phyloP scores from a whole-genome alignment of 257 asterid species.

The Lycium ferocissimum region DNA sequence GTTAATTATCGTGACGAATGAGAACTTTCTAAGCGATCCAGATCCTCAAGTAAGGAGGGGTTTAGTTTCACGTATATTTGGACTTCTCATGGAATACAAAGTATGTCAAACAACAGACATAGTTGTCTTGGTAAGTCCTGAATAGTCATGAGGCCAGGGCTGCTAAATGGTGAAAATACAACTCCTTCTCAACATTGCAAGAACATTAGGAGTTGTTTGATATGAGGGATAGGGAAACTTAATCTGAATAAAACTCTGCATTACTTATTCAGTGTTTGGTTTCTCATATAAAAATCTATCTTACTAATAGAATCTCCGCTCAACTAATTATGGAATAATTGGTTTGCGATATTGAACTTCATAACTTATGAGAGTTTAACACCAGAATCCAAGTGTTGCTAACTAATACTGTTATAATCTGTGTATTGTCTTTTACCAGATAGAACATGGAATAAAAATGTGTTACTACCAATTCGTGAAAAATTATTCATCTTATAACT shows the following conservation, averaged over 20 bases:
- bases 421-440: background rate
- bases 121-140: background rate
- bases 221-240: background rate
- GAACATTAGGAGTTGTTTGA: background rate
- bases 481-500: background rate
- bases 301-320: background rate
- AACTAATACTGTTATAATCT: background rate
- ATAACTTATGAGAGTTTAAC: background rate
- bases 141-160: background rate
- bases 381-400: accelerated
- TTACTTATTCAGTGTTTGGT: background rate
- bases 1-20: background rate
- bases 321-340: background rate
- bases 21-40: background rate
- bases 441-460: background rate
- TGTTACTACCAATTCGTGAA: background rate
- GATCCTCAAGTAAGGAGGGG: background rate
- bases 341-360: background rate
- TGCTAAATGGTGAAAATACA: background rate
- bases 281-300: background rate
- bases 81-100: background rate
- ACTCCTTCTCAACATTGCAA: background rate
- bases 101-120: background rate
- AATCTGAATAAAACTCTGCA: background rate
- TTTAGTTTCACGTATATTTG: background rate